Base-by-base conservation (phyloP, 2,329 filamentous ascomycete species). In the Epichloe festucae region DNA sequence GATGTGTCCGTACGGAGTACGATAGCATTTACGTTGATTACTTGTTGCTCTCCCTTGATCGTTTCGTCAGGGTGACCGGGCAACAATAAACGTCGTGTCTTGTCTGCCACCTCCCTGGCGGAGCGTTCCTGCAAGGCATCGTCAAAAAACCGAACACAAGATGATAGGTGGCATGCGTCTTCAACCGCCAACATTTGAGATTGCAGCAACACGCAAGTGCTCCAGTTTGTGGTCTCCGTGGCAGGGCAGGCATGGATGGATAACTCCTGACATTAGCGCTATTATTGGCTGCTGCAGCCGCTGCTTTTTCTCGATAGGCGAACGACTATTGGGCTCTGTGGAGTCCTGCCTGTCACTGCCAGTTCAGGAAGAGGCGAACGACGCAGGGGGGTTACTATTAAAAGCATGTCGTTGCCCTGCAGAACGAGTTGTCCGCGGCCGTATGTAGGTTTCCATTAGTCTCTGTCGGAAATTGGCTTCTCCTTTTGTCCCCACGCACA, bases 401-500 rank as follows among this genome's bases (percentile, higher is more conserved):
- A 39, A 14, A 39, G 38, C n/a, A n/a, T 27, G 14, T 8, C 23
- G 12, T 2, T n/a, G 43, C 43, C 23, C 43, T 45, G 36, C 49
- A 51, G 49, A 17, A 10, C 38, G 34, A 11, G 31, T 31, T 40
- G 4, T 23, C 23, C 12, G 36, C 43, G 40, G 43, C 17, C 17
- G 23, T 21, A 21, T 21, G 19, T 36, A 5, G 14, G 38, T 42
- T 19, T 31, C 8, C 4, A 4, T 19, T 42, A 19, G 23, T 52
- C 45, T 47, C 50, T 38, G 44, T 38, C 39, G 44, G 45, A 52
- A 52, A 48, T 52, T 52, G 49, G 44, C 36, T 27, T 15, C 14
- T 10, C 34, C 11, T n/a, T 10, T 47, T 19, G 11, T 47, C 49
- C 44, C 34, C 49, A 41, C 36, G 35, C 38, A 46, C 43, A 47